Conservation (phyloP, 768 basidiomycete species). For the Lentinula guzmanii region DNA sequence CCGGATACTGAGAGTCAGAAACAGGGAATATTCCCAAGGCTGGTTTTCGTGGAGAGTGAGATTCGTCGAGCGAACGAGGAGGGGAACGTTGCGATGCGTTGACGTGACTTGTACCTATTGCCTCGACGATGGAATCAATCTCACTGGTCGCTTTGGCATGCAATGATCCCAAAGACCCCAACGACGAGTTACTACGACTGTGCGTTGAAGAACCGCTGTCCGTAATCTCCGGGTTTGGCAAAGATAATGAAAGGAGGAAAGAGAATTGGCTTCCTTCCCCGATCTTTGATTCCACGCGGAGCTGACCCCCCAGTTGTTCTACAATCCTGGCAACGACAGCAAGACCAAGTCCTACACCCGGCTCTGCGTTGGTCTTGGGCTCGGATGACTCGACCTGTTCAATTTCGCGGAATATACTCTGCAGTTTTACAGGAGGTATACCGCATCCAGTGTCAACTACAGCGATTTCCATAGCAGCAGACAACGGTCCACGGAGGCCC, state of each 20-base stretch:
- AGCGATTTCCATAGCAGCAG: conserved; percentile 60
- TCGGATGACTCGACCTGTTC: conserved; percentile 63
- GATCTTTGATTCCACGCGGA: conserved; percentile 71
- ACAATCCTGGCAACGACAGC: conserved; percentile 80
- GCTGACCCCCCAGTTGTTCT: conserved; percentile 71
- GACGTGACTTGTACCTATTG: conserved; percentile 31
- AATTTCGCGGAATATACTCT: conserved; percentile 75
- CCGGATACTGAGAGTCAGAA: conserved; percentile 20
- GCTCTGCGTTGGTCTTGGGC: conserved; percentile 25
- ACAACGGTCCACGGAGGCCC: conserved; percentile 36
- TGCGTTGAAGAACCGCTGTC: background rate
- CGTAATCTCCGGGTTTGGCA: conserved; percentile 4
- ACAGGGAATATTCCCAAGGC: conserved; percentile 18
- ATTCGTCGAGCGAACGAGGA: background rate
- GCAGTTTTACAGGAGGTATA: conserved; percentile 58
- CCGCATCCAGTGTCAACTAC: conserved; percentile 73
- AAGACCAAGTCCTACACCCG: conserved; percentile 62
- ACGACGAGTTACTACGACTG: conserved; percentile 4
- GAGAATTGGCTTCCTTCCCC: conserved; percentile 67
- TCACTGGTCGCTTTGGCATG: conserved; percentile 15
- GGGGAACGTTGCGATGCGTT: conserved; percentile 3
- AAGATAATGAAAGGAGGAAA: conserved; percentile 58
- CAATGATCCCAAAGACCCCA: background rate
- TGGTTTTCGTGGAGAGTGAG: background rate
- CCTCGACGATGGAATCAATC: conserved; percentile 44